phyloP scores from a whole-genome alignment of 371 early-diverging fungal species.

The Syncephalastrum racemosum region DNA sequence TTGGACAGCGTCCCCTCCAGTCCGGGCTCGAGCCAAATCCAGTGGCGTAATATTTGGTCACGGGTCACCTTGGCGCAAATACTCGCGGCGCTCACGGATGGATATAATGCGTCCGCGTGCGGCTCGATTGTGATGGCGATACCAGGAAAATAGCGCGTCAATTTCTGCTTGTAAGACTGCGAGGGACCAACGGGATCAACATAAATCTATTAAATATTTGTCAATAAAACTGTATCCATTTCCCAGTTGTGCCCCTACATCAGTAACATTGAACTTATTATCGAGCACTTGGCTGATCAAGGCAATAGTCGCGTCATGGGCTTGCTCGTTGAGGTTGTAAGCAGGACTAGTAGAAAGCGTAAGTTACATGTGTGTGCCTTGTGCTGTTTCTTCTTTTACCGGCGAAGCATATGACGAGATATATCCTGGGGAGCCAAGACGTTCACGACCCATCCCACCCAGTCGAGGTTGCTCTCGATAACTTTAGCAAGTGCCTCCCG shows the following conservation, averaged over 20 bases:
- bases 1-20: slow-evolving; percentile 44
- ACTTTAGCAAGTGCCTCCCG: slow-evolving; percentile 70
- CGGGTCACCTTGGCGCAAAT: slow-evolving; percentile 98
- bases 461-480: slow-evolving; percentile 58
- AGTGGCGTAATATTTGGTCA: slow-evolving; percentile 80
- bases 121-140: slow-evolving; percentile 85
- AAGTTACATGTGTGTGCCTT: neutral
- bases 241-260: slow-evolving; percentile 44
- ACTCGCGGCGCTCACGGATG: slow-evolving; percentile 98
- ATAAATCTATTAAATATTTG: slow-evolving; percentile 63
- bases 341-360: slow-evolving; percentile 56
- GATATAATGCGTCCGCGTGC: slow-evolving; percentile 96
- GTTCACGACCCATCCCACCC: slow-evolving; percentile 86
- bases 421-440: slow-evolving; percentile 89
- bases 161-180: slow-evolving; percentile 76
- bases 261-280: slow-evolving; percentile 67
- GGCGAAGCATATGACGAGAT: slow-evolving; percentile 79
- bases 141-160: slow-evolving; percentile 72
- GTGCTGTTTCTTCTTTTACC: slow-evolving; percentile 22
- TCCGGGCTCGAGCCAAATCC: slow-evolving; percentile 78
- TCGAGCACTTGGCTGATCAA: slow-evolving; percentile 70
- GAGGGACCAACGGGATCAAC: slow-evolving; percentile 99
- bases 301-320: slow-evolving; percentile 91
- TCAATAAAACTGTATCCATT: neutral
- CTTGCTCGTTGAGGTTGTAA: slow-evolving; percentile 94